These are phyloP conservation scores for Lipomyces spencermartinsiae DNA, from an alignment of 805 yeast species.

Conservation along the genomic window DNA sequence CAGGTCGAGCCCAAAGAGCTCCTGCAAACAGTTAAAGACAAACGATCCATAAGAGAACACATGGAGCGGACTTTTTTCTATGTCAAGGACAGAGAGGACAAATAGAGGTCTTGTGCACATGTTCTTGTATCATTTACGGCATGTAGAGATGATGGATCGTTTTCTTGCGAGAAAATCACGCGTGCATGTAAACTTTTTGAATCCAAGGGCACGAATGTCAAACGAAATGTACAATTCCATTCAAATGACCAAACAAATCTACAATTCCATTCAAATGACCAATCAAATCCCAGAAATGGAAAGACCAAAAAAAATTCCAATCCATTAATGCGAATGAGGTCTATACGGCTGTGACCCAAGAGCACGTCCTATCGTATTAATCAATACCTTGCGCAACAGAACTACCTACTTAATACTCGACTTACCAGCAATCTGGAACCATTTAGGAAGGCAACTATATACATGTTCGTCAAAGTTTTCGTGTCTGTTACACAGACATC, in stretches of 20 bases:
- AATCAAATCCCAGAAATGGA: not conserved
- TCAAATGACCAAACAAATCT: not conserved
- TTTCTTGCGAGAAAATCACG: too few species aligned
- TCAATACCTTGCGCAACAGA: not conserved
- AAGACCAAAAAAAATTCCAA: too few species aligned
- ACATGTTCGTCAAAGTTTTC: conserved; percentile 40
- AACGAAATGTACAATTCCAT: not conserved
- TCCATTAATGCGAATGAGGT: conserved; percentile 1
- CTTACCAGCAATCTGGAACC: conserved; percentile 34
- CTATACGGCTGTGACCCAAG: conserved; percentile 37
- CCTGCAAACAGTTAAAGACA: not conserved
- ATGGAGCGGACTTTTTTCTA: conserved; percentile 29
- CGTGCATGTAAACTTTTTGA: not conserved
- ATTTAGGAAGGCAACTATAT: conserved; percentile 40
- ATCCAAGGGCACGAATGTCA: not conserved
- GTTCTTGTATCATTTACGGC: too few species aligned
- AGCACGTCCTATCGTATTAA: conserved; percentile 25
- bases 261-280: not conserved
- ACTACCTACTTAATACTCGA: not conserved
- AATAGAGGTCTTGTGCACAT: not conserved
- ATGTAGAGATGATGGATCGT: too few species aligned
- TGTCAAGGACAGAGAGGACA: conserved; percentile 12
- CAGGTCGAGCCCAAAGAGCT: conserved; percentile 17
- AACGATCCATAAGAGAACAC: conserved; percentile 11
- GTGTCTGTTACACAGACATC: conserved; percentile 38